Evolutionary conservation across 2,329 filamentous ascomycete species (phyloP), one percentile per base, ranked within the genome.

Genomic region (Fusarium acutatum): DNA sequence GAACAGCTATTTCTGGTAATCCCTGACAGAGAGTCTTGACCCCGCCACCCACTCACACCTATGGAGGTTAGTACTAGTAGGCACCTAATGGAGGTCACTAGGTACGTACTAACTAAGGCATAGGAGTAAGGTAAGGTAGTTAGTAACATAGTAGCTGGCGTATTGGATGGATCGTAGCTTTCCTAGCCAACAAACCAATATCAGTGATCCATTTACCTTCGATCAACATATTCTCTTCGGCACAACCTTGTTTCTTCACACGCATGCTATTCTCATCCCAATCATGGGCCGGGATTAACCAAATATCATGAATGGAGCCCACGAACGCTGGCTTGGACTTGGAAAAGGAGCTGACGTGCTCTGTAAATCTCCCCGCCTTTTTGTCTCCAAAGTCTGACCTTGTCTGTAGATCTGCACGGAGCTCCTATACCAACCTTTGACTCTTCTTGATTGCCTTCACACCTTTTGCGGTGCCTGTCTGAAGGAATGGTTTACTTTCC

Each of bases 381-480:
- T 56, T 57, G 65, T 44, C 58, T 43, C 26, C 54, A 67, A 62
- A 28, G 50, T 60, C 64, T 77, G 59, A 76, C 68, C 57, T 59
- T 69, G 67, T 54, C 46, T 59, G 53, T 64, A 98, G 95, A 99
- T 99, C 79, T 99, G 96, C 86, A 97, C 96, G 77, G 96, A 98
- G 82, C 89, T 97, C 74, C 91, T 97, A 72, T 97, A 94, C 84
- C 94, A 97, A 82, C 95, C 95, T 38, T 88, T 97, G 73, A 97
- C 95, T 34, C 90, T 97, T 56, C 93, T 97, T 82, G 94, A 97
- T 85, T 97, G 95, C 81, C 89, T 97, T 49, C 95, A 97, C 84
- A 98, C 96, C 50, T 99, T 97, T 83, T 99, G 96, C 85, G 96
- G 95, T 73, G 93, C 94, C 43, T 99, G 96, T 80, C 83, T 98